Evolutionary conservation across 129 eudicot species (phyloP), one percentile per base, ranked within the genome.

Genomic region (Lactuca saligna): DNA sequence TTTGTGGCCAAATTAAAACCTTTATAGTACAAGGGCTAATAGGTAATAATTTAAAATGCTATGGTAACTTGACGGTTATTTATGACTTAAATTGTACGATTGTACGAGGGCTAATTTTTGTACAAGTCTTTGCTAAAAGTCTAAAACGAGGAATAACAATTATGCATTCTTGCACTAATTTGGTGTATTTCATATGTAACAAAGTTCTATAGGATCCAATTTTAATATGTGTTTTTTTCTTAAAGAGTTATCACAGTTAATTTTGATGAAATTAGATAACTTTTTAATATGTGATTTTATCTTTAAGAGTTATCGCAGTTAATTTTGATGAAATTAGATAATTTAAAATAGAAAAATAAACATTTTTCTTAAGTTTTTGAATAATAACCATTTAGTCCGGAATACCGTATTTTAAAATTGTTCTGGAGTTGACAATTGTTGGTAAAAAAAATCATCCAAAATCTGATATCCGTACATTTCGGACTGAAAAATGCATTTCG

Each of bases 1-100:
- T 44, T 33, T 66, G 73, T 66, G 73, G 54, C 33, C 61, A 57
- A 39, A 75, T 44, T 61, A 31, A 15, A 51, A 53, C 17, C n/a
- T 16, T 41, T 25, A 41, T 38, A 76, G 35, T 67, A 6, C 1
- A 68, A 48, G 75, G 75, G 70, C 49, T 67, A n/a, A 10, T 20
- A 29, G 57, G 35, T 57, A 57, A 29, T 2, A 57, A 57, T 10
- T 32, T 41, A 31, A 61, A 14, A 25, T 25, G 29, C 51, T 3
- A 0, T 41, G 12, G 50, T 61, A 9, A 34, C 2, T 17, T 41
- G 68, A 63, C 54, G 68, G 68, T 63, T 39, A 63, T 17, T 63
- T 17, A 61, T 4, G 32, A 46, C n/a, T 46, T 46, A 3, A 8
- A 5, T 39, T 39, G 8, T 11, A 46, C 1, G n/a, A 35, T 6